Percentiles rank a stretch among this genome's conserved stretches.
These are phyloP conservation scores for Dalbergia cochinchinensis DNA, from an alignment of 306 rosid genomes.

Conservation along the genomic window DNA sequence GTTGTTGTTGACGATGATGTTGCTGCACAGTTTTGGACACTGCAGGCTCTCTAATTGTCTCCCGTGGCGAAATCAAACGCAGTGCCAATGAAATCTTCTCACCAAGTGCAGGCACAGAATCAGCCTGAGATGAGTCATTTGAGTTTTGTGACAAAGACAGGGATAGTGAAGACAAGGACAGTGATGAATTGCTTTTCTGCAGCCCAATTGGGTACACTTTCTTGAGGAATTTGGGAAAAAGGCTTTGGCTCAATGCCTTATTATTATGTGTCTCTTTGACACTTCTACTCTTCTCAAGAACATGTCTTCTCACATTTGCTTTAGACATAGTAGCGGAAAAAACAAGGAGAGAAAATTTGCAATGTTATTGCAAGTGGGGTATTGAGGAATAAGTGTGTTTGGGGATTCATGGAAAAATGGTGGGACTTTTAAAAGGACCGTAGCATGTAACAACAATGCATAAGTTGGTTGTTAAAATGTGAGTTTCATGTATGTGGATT, in stretches of 20 bases:
- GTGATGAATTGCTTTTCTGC: slow-evolving; percentile 80
- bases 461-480: slow-evolving; percentile 78
- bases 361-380: slow-evolving; percentile 3
- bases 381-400: slow-evolving; percentile 20
- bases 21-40: slow-evolving; percentile 54
- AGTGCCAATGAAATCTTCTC: slow-evolving; percentile 78
- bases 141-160: slow-evolving; percentile 91
- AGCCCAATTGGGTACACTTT: slow-evolving; percentile 94
- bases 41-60: slow-evolving; percentile 54
- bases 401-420: slow-evolving; percentile 37
- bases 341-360: neutral
- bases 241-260: slow-evolving; percentile 53
- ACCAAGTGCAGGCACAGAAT: slow-evolving; percentile 71
- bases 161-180: slow-evolving; percentile 78
- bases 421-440: slow-evolving; percentile 39
- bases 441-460: slow-evolving; percentile 15
- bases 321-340: slow-evolving; percentile 60
- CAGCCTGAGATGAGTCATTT: slow-evolving; percentile 79
- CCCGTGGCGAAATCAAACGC: slow-evolving; percentile 65
- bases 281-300: slow-evolving; percentile 62
- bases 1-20: slow-evolving; percentile 37
- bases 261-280: slow-evolving; percentile 59
- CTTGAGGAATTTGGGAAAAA: slow-evolving; percentile 71
- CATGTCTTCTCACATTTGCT: slow-evolving; percentile 66
- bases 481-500: slow-evolving; percentile 62